phyloP scores from a whole-genome alignment of 257 asterid genomes.

The Pogostemon cablin region DNA sequence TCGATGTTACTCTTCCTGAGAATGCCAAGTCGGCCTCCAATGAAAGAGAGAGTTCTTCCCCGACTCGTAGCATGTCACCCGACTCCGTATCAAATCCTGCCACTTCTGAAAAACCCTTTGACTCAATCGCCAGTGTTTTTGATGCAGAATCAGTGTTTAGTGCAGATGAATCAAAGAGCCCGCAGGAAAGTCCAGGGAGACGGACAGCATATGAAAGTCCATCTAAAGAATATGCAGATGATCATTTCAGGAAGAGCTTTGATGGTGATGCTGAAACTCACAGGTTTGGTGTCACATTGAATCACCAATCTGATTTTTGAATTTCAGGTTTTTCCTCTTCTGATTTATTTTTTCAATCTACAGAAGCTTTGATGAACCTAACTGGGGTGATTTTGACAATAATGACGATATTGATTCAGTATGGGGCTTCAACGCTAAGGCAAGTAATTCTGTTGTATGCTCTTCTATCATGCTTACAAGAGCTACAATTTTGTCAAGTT shows the following conservation, averaged over 20 bases:
- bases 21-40: conserved; percentile 52
- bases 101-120: conserved; percentile 54
- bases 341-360: conserved; percentile 26
- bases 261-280: conserved; percentile 75
- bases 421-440: conserved; percentile 96
- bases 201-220: conserved; percentile 65
- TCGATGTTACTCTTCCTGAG: conserved; percentile 63
- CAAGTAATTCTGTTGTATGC: conserved; percentile 38
- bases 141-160: conserved; percentile 71
- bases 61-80: conserved; percentile 57
- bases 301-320: conserved; percentile 11
- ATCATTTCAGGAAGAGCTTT: conserved; percentile 63
- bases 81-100: conserved; percentile 61
- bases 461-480: conserved; percentile 22
- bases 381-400: conserved; percentile 88
- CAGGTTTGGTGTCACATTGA: conserved; percentile 48
- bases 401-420: conserved; percentile 94
- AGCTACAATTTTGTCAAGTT: conserved; percentile 18
- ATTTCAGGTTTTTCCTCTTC: conserved; percentile 19
- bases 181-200: conserved; percentile 71
- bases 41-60: conserved; percentile 60
- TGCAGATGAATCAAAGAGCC: conserved; percentile 85
- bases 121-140: conserved; percentile 46
- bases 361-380: conserved; percentile 87
- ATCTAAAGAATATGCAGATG: conserved; percentile 61